Evolutionary conservation across 106 monocot species (phyloP).

Genomic region (Dactylorhiza incarnata): DNA sequence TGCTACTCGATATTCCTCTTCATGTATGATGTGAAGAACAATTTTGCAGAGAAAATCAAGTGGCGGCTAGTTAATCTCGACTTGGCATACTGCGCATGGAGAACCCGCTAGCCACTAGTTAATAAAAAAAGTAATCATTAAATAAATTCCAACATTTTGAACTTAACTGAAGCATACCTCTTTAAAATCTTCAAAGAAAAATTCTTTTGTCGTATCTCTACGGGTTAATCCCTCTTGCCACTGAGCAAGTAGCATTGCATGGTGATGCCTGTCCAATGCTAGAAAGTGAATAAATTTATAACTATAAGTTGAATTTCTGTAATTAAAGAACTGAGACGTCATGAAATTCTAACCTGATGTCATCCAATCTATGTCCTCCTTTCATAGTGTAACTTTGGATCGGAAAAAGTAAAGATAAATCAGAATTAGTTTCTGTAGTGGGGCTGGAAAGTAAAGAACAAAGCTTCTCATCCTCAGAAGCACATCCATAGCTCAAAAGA

Average conservation of each 20-base stretch:
- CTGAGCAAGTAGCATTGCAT: conserved; percentile 81
- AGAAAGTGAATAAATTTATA: not conserved
- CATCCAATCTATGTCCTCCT: conserved; percentile 44
- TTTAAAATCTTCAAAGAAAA: conserved; percentile 65
- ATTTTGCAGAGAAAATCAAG: no score
- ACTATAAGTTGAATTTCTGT: not conserved
- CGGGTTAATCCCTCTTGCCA: conserved; percentile 86
- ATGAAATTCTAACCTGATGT: conserved; percentile 46
- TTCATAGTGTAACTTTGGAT: conserved; percentile 83
- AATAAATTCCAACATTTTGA: not conserved
- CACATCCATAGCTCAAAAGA: conserved; percentile 57
- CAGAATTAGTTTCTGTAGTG: conserved; percentile 43
- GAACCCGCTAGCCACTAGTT: not conserved
- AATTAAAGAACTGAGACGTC: not conserved
- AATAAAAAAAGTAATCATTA: not conserved
- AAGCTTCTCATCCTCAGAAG: conserved; percentile 16
- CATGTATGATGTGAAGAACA: no score
- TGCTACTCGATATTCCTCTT: no score
- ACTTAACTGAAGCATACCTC: conserved; percentile 29
- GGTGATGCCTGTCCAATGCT: conserved; percentile 51
- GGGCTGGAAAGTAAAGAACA: conserved; percentile 22
- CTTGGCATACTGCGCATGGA: not conserved
- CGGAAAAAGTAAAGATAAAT: conserved; percentile 71
- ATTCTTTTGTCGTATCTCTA: conserved; percentile 35
- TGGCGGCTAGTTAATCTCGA: no score